Evolutionary conservation across 768 basidiomycete genomes (phyloP).

Genomic region (Rhodotorula kratochvilovae): DNA sequence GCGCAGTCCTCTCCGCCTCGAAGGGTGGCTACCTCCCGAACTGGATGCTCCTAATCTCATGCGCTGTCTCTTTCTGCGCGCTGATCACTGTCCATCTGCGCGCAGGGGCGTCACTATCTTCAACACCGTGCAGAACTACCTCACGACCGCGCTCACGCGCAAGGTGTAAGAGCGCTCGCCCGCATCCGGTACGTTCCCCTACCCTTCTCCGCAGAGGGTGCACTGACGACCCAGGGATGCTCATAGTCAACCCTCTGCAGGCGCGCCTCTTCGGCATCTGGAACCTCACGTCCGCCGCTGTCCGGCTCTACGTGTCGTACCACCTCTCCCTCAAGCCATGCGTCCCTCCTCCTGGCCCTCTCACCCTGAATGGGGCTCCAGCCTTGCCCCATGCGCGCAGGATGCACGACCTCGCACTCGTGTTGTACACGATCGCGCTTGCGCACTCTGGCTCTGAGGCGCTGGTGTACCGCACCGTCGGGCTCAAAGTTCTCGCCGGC

Average conservation of each 20-base stretch:
- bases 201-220: no score
- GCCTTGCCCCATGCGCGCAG: conserved; percentile 50
- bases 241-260: conserved; percentile 76
- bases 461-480: conserved; percentile 72
- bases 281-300: conserved; percentile 78
- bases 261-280: conserved; percentile 85
- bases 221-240: not conserved
- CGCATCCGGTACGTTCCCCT: conserved; percentile 45
- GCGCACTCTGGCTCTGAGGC: conserved; percentile 83
- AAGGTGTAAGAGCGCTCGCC: conserved; percentile 62
- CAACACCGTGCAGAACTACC: conserved; percentile 79
- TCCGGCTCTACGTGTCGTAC: conserved; percentile 84
- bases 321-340: conserved; percentile 77
- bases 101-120: conserved; percentile 57
- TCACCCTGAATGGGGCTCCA: no score
- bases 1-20: conserved; percentile 45
- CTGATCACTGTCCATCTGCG: no score
- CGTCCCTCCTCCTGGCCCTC: no score
- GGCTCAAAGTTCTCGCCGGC: conserved; percentile 60
- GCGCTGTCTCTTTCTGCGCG: no score
- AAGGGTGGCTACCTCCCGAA: conserved; percentile 66
- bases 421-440: conserved; percentile 84
- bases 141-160: conserved; percentile 70
- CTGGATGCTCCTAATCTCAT: conserved; percentile 80
- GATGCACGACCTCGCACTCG: conserved; percentile 79